phyloP scores from a whole-genome alignment of 345 rosid genomes.

The Eucalyptus cloeziana region DNA sequence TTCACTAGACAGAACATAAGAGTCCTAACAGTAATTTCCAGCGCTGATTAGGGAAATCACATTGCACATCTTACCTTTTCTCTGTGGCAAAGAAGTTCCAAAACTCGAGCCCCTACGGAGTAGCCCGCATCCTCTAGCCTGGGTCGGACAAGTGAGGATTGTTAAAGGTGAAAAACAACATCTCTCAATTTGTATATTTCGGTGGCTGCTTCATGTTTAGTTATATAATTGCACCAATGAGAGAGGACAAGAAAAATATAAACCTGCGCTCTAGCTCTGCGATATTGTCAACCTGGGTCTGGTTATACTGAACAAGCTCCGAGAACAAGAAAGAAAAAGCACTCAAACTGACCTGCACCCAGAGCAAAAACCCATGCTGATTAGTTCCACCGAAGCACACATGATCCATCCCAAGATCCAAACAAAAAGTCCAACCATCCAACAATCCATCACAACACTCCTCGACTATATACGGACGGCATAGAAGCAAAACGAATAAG shows the following conservation, averaged over 20 bases:
- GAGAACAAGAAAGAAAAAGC: slow-evolving; percentile 41
- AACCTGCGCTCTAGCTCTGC: slow-evolving; percentile 93
- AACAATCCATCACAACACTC: background rate
- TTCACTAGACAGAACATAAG: background rate
- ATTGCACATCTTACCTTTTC: slow-evolving; percentile 40
- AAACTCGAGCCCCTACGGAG: slow-evolving; percentile 81
- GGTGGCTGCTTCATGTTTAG: background rate
- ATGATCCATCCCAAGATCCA: background rate
- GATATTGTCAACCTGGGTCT: slow-evolving; percentile 94
- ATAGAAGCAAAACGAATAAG: background rate
- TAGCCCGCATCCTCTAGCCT: slow-evolving; percentile 98
- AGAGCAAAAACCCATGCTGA: background rate
- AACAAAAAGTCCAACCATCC: background rate
- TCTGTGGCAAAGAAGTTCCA: slow-evolving; percentile 86
- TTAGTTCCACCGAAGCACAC: background rate
- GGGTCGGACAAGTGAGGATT: background rate
- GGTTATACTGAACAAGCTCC: slow-evolving; percentile 96
- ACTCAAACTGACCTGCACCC: slow-evolving; percentile 39
- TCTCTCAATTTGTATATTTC: background rate
- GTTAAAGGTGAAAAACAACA: background rate
- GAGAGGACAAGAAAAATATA: background rate
- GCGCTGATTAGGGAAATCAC: background rate
- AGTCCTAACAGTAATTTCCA: background rate
- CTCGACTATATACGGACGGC: background rate
- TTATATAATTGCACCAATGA: background rate